Conservation (phyloP, 768 basidiomycete species). For the Hysterangium stoloniferum region DNA sequence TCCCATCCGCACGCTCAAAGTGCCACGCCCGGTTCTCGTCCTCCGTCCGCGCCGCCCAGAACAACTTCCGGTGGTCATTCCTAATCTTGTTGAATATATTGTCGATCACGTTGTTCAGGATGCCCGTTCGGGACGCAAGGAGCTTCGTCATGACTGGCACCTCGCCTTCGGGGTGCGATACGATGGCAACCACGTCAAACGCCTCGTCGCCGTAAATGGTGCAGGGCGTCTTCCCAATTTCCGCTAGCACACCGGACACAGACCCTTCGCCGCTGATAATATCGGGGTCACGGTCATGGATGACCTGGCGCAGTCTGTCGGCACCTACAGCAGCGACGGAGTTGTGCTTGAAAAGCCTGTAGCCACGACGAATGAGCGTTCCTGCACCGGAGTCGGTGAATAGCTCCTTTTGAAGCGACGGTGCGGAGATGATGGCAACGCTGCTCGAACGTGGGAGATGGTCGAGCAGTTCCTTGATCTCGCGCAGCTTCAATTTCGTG, state of each 20-base stretch:
- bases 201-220: constrained; percentile 99
- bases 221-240: constrained; percentile 75
- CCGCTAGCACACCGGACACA: constrained; percentile 80
- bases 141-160: constrained; percentile 89
- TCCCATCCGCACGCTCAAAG: constrained; percentile 96
- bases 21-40: constrained; percentile 98
- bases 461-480: constrained; percentile 98
- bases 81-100: constrained; percentile 96
- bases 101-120: constrained; percentile 92
- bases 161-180: constrained; percentile 86
- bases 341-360: constrained; percentile 91
- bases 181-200: constrained; percentile 89
- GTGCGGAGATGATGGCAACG: constrained; percentile 93
- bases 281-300: constrained; percentile 93
- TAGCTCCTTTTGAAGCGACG: constrained; percentile 86
- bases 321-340: constrained; percentile 80
- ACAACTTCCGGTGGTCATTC: constrained; percentile 87
- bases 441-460: constrained; percentile 97
- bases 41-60: constrained; percentile 96
- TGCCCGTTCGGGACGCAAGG: constrained; percentile 76
- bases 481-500: constrained; percentile 96
- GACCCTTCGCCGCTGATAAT: constrained; percentile 76
- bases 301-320: constrained; percentile 89
- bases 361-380: constrained; percentile 94
- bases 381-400: constrained; percentile 98